These are phyloP conservation scores for Helicostylum pulchrum DNA, from an alignment of 192 early-diverging fungal species.

Conservation along the genomic window DNA sequence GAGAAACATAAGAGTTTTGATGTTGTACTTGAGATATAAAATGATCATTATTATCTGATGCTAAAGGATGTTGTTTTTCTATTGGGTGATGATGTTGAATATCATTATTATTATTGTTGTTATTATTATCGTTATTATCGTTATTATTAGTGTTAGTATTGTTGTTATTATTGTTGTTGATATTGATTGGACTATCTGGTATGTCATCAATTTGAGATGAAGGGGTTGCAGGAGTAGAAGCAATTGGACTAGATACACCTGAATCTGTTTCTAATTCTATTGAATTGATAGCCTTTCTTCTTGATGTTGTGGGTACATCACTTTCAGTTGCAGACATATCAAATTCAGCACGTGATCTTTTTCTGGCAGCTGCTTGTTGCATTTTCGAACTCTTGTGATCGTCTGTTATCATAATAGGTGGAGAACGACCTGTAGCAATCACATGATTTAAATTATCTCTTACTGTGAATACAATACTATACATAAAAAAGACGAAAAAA, in stretches of 20 bases:
- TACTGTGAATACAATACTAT: conserved; percentile 66
- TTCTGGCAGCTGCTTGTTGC: conserved; percentile 40
- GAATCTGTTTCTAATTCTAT: conserved; percentile 33
- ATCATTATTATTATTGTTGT: background rate
- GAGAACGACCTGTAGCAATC: conserved; percentile 69
- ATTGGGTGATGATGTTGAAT: background rate
- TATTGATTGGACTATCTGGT: conserved; percentile 3
- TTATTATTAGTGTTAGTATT: background rate
- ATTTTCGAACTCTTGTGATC: conserved; percentile 83
- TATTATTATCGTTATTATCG: background rate
- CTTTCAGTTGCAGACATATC: conserved; percentile 19
- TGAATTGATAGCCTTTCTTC: background rate
- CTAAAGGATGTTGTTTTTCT: conserved; percentile 1
- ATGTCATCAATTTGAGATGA: conserved; percentile 24
- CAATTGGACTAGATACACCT: conserved; percentile 36
- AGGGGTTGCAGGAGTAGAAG: conserved; percentile 37
- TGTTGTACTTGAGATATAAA: conserved; percentile 7
- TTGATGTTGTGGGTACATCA: background rate
- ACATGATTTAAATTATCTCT: conserved; percentile 54
- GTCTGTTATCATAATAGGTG: conserved; percentile 86
- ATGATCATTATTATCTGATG: background rate
- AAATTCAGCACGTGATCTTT: conserved; percentile 50
- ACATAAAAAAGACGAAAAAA: background rate
- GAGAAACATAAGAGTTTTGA: background rate
- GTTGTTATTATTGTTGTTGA: background rate